phyloP scores from a whole-genome alignment of 345 rosid species.

The Ceriops decandra region DNA sequence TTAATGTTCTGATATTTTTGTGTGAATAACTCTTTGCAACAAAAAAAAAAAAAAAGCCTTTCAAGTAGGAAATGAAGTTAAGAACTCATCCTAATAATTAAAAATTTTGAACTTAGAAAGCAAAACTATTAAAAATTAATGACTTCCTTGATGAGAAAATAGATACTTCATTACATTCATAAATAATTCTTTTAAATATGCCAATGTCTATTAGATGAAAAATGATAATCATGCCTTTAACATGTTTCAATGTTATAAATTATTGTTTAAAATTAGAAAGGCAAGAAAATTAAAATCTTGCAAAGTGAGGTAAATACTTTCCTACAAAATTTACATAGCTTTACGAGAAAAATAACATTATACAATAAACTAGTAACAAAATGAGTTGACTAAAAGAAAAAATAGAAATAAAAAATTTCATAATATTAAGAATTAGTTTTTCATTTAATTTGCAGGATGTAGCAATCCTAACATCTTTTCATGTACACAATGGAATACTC shows the following conservation, averaged over 20 bases:
- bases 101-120: too few relatives aligned
- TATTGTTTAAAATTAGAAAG: neutral
- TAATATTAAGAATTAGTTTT: neutral
- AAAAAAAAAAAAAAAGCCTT: too few relatives aligned
- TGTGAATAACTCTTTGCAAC: too few relatives aligned
- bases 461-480: neutral
- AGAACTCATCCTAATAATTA: too few relatives aligned
- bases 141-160: too few relatives aligned
- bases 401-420: slow-evolving; percentile 1
- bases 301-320: slow-evolving; percentile 8
- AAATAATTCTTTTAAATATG: too few relatives aligned
- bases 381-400: neutral
- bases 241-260: neutral
- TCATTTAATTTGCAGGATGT: neutral
- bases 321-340: neutral
- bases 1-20: too few relatives aligned
- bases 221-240: slow-evolving; percentile 3
- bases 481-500: neutral
- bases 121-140: too few relatives aligned
- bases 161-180: too few relatives aligned
- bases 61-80: too few relatives aligned
- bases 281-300: neutral
- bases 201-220: too few relatives aligned
- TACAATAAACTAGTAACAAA: neutral
- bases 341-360: neutral